Percentiles rank a stretch among this genome's conserved stretches.
Evolutionary conservation across 2,329 filamentous ascomycete genomes (phyloP).

Genomic region (Chaetomiaceae sp.): DNA sequence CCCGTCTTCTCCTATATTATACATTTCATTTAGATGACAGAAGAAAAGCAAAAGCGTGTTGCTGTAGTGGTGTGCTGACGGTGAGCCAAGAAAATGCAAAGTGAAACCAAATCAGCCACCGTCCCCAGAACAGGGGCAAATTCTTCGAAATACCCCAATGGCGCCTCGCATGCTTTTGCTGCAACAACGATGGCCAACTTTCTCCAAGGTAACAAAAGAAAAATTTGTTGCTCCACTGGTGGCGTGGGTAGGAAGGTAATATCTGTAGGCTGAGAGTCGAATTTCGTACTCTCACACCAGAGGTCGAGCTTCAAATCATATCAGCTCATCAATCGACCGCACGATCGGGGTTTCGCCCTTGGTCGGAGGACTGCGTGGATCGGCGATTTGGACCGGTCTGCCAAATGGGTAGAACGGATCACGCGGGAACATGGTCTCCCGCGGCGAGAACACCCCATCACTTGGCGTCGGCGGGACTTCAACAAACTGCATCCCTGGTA

Average conservation of each 20-base stretch:
- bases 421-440: constrained; percentile 49
- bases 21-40: constrained; percentile 34
- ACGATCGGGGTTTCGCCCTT: constrained; percentile 71
- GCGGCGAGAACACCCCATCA: constrained; percentile 52
- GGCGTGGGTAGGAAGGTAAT: too few relatives aligned
- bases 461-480: constrained; percentile 50
- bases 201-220: neutral
- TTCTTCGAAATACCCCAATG: neutral
- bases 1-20: constrained; percentile 23
- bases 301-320: constrained; percentile 46
- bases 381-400: constrained; percentile 48
- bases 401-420: constrained; percentile 51
- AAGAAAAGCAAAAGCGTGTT: constrained; percentile 14
- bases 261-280: too few relatives aligned
- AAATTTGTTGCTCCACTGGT: too few relatives aligned
- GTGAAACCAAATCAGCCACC: neutral
- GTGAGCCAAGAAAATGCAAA: neutral
- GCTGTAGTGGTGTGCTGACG: neutral
- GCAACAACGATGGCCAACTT: neutral
- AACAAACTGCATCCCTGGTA: constrained; percentile 49
- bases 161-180: neutral
- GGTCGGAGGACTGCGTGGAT: constrained; percentile 71
- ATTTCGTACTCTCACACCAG: too few relatives aligned
- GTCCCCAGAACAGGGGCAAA: neutral
- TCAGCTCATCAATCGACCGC: constrained; percentile 70